phyloP scores from a whole-genome alignment of 1,284 basidiomycete species.

The Phellinidium pouzarii region DNA sequence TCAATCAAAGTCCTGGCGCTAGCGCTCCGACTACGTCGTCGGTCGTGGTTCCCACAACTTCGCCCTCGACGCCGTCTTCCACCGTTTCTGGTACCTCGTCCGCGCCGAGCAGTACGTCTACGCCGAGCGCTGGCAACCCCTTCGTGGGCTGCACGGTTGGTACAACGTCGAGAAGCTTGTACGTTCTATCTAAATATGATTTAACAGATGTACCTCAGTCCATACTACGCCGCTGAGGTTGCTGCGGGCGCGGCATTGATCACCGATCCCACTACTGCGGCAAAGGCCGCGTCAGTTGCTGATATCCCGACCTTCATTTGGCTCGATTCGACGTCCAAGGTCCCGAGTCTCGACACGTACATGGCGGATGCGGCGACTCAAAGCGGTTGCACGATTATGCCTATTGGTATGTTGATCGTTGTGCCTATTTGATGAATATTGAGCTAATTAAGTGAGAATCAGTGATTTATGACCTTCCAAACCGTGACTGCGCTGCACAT shows the following conservation, averaged over 20 bases:
- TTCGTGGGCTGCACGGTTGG: conserved; percentile 41
- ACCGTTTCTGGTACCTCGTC: conserved; percentile 22
- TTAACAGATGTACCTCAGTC: conserved; percentile 45
- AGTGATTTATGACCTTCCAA: conserved; percentile 16
- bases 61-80: conserved; percentile 23
- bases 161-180: background rate
- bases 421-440: conserved; percentile 35
- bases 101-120: conserved; percentile 21
- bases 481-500: conserved; percentile 54
- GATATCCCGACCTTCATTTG: conserved; percentile 56
- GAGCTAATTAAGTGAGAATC: background rate
- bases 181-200: background rate
- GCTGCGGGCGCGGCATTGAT: conserved; percentile 42
- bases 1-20: conserved; percentile 1
- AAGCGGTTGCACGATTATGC: conserved; percentile 47
- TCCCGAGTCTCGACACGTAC: conserved; percentile 44
- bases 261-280: conserved; percentile 38
- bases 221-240: conserved; percentile 48
- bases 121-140: conserved; percentile 45
- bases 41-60: conserved; percentile 22
- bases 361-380: conserved; percentile 43
- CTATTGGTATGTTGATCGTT: conserved; percentile 41
- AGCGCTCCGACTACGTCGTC: conserved; percentile 18
- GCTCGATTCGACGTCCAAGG: conserved; percentile 51
- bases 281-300: conserved; percentile 45